Conservation (phyloP, 129 eudicot species). For the Artemisia annua region DNA sequence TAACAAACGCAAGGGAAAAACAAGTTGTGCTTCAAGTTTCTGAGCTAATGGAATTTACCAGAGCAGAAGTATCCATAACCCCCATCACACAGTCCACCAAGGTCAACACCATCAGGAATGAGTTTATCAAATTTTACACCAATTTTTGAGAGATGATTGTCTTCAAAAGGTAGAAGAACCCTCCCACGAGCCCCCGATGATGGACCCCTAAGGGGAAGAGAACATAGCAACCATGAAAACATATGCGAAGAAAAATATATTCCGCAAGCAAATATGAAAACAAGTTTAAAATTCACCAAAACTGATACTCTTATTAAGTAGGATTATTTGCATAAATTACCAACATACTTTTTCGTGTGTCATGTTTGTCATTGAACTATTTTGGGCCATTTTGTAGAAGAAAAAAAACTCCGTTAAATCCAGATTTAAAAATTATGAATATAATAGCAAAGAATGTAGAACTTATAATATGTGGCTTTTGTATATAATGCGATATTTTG, state of each 20-base stretch:
- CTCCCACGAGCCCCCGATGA: conserved; percentile 71
- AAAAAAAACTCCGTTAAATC: neutral
- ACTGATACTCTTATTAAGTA: no score
- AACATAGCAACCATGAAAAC: conserved; percentile 11
- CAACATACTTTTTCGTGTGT: neutral
- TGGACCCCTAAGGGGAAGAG: conserved; percentile 68
- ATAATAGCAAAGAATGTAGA: no score
- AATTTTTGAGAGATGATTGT: conserved; percentile 68
- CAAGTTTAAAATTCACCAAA: neutral
- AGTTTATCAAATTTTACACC: conserved; percentile 82
- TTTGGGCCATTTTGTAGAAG: neutral
- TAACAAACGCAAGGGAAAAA: conserved; percentile 5
- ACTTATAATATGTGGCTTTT: no score
- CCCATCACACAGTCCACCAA: conserved; percentile 68
- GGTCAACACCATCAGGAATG: conserved; percentile 73
- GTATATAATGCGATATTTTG: no score
- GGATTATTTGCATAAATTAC: neutral
- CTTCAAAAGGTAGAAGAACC: conserved; percentile 79
- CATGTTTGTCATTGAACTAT: neutral
- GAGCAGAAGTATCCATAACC: conserved; percentile 88
- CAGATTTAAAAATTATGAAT: neutral
- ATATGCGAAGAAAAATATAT: neutral
- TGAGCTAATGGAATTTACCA: conserved; percentile 45
- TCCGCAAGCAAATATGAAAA: neutral
- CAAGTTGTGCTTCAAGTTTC: neutral